These are phyloP conservation scores for Vaccinium corymbosum DNA, from an alignment of 148 eudicot genomes.

Conservation along the genomic window DNA sequence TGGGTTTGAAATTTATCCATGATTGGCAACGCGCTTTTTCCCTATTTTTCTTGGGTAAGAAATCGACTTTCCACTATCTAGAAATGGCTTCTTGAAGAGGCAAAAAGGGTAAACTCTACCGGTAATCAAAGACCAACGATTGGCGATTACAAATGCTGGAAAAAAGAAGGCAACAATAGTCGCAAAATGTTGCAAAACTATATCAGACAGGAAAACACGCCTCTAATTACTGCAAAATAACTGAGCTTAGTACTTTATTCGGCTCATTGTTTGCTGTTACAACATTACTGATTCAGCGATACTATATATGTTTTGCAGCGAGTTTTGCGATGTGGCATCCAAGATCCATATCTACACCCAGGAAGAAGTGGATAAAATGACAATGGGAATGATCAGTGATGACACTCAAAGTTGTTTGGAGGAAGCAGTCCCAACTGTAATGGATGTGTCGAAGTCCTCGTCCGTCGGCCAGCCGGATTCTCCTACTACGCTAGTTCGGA, in stretches of 20 bases:
- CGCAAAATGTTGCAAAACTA: not conserved
- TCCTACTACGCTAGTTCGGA: conserved; percentile 37
- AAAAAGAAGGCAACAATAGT: not conserved
- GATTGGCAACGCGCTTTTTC: not conserved
- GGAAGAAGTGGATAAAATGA: conserved; percentile 88
- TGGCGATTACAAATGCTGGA: not conserved
- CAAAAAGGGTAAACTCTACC: not conserved
- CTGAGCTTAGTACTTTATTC: not conserved
- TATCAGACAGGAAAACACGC: not conserved
- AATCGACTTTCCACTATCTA: not conserved
- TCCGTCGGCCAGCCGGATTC: conserved; percentile 62
- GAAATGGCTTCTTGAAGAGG: not conserved
- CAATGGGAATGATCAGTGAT: conserved; percentile 50
- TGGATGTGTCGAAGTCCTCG: conserved; percentile 65
- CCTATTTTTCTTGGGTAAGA: not conserved
- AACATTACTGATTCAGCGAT: not conserved
- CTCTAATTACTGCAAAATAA: not conserved
- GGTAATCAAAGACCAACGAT: not conserved
- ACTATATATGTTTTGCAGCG: conserved; percentile 42
- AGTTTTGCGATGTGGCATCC: conserved; percentile 66
- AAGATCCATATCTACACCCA: conserved; percentile 84
- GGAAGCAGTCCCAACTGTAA: conserved; percentile 45
- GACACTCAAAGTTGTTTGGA: conserved; percentile 86
- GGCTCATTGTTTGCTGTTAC: not conserved
- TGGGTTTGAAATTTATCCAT: no score